phyloP scores from a whole-genome alignment of 805 yeast species.

The Groenewaldozyma salmanticensis region DNA sequence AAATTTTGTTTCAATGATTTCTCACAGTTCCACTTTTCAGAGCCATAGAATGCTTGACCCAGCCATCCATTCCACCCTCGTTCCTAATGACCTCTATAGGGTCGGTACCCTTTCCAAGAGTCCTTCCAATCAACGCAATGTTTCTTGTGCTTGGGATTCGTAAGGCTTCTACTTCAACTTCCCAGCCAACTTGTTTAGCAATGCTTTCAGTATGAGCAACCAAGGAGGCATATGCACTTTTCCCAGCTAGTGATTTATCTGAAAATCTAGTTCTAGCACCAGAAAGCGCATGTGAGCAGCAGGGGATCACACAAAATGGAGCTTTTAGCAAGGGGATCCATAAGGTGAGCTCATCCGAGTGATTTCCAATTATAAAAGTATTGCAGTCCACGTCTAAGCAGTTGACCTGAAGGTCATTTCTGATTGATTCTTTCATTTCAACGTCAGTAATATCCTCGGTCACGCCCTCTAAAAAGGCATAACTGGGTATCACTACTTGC shows the following conservation, averaged over 20 bases:
- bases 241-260: slow-evolving; percentile 22
- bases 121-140: slow-evolving; percentile 73
- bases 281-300: slow-evolving; percentile 81
- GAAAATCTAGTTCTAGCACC: slow-evolving; percentile 67
- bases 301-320: slow-evolving; percentile 88
- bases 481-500: slow-evolving; percentile 73
- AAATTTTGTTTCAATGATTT: slow-evolving; percentile 39
- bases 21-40: slow-evolving; percentile 64
- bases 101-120: slow-evolving; percentile 26
- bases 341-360: slow-evolving; percentile 88
- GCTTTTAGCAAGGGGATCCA: slow-evolving; percentile 79
- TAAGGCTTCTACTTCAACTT: slow-evolving; percentile 71
- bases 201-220: slow-evolving; percentile 76
- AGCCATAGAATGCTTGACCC: slow-evolving; percentile 74
- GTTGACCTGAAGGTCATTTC: slow-evolving; percentile 9
- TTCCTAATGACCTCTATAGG: slow-evolving; percentile 44
- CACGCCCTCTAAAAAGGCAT: not conserved
- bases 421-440: not conserved
- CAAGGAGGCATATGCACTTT: slow-evolving; percentile 72
- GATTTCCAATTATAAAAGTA: slow-evolving; percentile 86
- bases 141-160: slow-evolving; percentile 92
- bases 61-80: slow-evolving; percentile 87
- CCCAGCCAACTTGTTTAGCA: slow-evolving; percentile 70
- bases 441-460: slow-evolving; percentile 1
- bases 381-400: slow-evolving; percentile 33